Evolutionary conservation across 768 basidiomycete species (phyloP), one percentile per base, ranked within the genome.

Genomic region (Auricularia sp.): DNA sequence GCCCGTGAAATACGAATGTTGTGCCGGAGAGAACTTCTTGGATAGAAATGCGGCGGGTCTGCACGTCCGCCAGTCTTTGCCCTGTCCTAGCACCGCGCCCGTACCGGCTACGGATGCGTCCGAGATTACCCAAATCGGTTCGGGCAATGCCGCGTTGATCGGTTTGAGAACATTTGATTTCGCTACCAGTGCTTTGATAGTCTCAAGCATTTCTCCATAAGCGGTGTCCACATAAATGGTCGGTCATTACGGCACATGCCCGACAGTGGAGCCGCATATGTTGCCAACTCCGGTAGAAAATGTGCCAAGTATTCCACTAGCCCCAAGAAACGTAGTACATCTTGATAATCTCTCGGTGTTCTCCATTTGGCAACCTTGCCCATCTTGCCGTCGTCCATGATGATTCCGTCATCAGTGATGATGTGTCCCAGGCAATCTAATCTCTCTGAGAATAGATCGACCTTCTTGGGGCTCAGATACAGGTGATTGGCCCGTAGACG

Each of bases 361-460:
- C 69, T 33, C 80, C 77, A 81, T 0, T 76, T 68, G 0, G 71
- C 42, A 1, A 81, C 74, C 0, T 64, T 39, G 1, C 44, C 62
- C 61, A 81, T 64, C 65, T 81, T 82, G 65, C 80, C 74, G 0
- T 65, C 7, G 42, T 79, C 75, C 0, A 75, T 71, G 58, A 77
- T 75, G 0, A 81, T 70, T 0, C 81, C 78, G 1, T 70, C 21
- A 21, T 78, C 70, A 63, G 79, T 76, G 3, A 82, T 77, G 0
- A 76, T 54, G 56, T 80, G 78, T 0, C 81, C 79, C 0, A 82
- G 71, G 62, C 75, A 78, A 42, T 79, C 74, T 56, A 79, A 63
- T 2, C 54, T 35, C 8, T 67, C 44, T 0, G 74, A 66, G 61
- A 74, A 77, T 1, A 77, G 36, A 2, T 78, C 70, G 29, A 72